A percentile compares a stretch with the other conserved stretches of the same genome.
These are phyloP conservation scores for Fusarium sambucinum DNA, from an alignment of 2,329 filamentous ascomycete genomes.

Conservation along the genomic window DNA sequence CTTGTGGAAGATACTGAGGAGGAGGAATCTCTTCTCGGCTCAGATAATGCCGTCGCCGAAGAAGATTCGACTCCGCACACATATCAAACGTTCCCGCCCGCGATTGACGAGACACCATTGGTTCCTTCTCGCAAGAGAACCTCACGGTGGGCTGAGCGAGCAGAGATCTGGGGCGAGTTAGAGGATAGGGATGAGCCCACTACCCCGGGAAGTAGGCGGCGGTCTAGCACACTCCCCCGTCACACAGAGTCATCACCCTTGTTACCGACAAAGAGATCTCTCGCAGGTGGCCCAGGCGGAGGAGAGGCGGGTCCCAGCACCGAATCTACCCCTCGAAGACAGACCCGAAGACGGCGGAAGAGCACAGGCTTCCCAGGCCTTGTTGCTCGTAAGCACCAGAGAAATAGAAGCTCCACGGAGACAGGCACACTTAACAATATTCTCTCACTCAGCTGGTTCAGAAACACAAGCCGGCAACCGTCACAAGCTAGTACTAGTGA, in stretches of 20 bases:
- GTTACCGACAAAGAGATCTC: slow-evolving; percentile 51
- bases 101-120: slow-evolving; percentile 55
- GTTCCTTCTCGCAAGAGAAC: slow-evolving; percentile 62
- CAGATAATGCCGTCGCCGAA: slow-evolving; percentile 58
- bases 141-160: slow-evolving; percentile 73
- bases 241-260: slow-evolving; percentile 57
- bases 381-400: slow-evolving; percentile 62
- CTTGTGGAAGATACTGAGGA: slow-evolving; percentile 77
- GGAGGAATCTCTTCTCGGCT: slow-evolving; percentile 66
- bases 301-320: slow-evolving; percentile 50
- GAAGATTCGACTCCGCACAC: slow-evolving; percentile 55
- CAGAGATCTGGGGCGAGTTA: slow-evolving; percentile 89
- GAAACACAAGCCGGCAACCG: slow-evolving; percentile 38
- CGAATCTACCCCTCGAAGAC: slow-evolving; percentile 50
- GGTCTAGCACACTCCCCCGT: slow-evolving; percentile 63
- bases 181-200: slow-evolving; percentile 74
- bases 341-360: slow-evolving; percentile 62
- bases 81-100: slow-evolving; percentile 63
- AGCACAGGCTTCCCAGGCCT: slow-evolving; percentile 74
- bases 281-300: slow-evolving; percentile 46
- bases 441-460: slow-evolving; percentile 69
- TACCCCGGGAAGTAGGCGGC: slow-evolving; percentile 56
- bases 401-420: slow-evolving; percentile 56
- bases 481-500: slow-evolving; percentile 44
- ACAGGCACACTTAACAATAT: slow-evolving; percentile 66